Conservation (phyloP, 345 rosid genomes). For the Syzygium grande region DNA sequence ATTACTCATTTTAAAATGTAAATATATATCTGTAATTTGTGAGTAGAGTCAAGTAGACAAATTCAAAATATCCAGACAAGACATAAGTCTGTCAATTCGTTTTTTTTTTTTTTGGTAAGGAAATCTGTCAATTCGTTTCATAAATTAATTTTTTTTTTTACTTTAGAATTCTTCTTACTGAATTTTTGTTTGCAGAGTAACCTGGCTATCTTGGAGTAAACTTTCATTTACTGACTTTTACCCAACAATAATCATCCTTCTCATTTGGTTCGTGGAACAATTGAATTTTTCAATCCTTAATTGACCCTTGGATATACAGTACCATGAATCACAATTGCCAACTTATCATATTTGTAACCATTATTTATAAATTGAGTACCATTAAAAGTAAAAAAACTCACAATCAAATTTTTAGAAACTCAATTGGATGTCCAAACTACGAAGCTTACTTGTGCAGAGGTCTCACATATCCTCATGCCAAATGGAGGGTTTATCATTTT, state of each 20-base stretch:
- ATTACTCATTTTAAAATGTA: neutral
- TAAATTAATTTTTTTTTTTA: neutral
- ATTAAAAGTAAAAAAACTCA: neutral
- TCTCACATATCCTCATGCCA: neutral
- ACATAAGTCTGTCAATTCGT: neutral
- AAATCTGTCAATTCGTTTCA: neutral
- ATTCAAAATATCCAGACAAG: neutral
- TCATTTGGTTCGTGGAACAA: neutral
- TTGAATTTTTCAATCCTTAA: neutral
- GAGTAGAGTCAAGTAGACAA: neutral
- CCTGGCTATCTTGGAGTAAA: neutral
- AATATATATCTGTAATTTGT: neutral
- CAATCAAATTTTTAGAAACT: no score
- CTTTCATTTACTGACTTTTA: neutral
- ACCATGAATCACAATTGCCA: neutral
- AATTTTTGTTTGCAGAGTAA: neutral
- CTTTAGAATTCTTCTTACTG: neutral
- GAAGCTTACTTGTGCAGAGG: neutral
- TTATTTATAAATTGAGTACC: neutral
- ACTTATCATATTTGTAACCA: no score
- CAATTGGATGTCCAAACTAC: neutral
- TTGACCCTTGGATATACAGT: neutral
- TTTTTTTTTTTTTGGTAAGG: neutral
- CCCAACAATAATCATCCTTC: neutral
- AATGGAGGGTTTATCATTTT: neutral